Evolutionary conservation across 2,329 filamentous ascomycete species (phyloP), one percentile per base, ranked within the genome.

Genomic region (Aspergillus sp.): DNA sequence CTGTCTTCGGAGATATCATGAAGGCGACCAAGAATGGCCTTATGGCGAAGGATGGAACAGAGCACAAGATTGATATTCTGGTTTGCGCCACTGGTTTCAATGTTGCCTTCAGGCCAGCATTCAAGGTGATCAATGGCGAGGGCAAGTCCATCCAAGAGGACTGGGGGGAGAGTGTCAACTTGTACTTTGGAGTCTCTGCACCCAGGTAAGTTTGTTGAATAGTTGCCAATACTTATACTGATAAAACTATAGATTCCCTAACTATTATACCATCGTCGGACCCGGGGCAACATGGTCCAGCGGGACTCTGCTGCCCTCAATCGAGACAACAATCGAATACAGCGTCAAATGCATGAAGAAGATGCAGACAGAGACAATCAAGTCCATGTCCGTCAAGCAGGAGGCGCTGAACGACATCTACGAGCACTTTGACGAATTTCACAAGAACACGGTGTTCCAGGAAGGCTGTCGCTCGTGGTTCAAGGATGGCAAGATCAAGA

Each of bases 301-400:
- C 4, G 79, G 75, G 73, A 48, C 60, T 2, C 17, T 58, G n/a
- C 30, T 62, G 9, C 44, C 74, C 70, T 52, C 44, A 24, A 77
- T 74, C 38, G 78, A 44, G n/a, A 1, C 67, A 47, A 36, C 77
- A 79, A 56, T 43, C 22, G 78, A 80, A 66, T 78, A 75, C 13
- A 76, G 68, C 26, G 61, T 74, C 39, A 73, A 76, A 59, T 76
- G 76, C 60, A 64, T 68, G 4, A 60, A 74, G 55, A 70, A 76
- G 66, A 73, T 59, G 36, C 50, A 52, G 47, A 41, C 58, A 15
- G 49, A 59, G 44, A 18, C 26, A 5, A 57, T 76, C 68, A 75
- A 67, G 48, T 72, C 68, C 24, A 71, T 76, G 30, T 69, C 68
- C 53, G 71, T 74, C 8, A 71, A 68, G 57, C 68, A 71, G 48